Conservation (phyloP, 768 basidiomycete species). For the Lyophyllum decastes region DNA sequence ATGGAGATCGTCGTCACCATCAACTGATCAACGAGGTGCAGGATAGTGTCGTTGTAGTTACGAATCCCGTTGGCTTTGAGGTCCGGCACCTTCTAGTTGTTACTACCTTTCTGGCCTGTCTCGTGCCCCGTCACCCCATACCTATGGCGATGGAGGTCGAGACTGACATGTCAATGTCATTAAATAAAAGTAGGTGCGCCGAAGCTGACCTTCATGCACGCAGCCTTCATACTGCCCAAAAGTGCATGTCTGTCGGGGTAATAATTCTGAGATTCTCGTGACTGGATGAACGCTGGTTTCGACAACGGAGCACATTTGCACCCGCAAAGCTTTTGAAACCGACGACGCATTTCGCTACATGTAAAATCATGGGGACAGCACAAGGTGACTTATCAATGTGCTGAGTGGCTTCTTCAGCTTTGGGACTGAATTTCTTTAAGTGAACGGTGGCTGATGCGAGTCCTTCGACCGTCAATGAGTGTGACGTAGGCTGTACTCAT, state of each 20-base stretch:
- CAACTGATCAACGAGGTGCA: conserved; percentile 34
- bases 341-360: background rate
- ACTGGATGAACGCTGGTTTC: background rate
- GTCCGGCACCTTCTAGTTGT: conserved; percentile 28
- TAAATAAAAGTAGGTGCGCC: background rate
- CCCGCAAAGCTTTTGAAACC: conserved; percentile 20
- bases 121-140: conserved; percentile 29
- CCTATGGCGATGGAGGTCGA: conserved; percentile 3
- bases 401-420: too few species aligned
- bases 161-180: background rate
- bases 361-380: background rate
- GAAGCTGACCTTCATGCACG: conserved; percentile 23
- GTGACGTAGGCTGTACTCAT: background rate
- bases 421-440: too few species aligned
- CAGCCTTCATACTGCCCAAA: conserved; percentile 25
- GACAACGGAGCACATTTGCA: background rate
- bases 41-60: conserved; percentile 32
- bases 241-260: conserved; percentile 22
- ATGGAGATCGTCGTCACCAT: conserved; percentile 22
- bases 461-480: background rate
- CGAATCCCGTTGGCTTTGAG: conserved; percentile 34
- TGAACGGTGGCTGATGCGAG: too few species aligned
- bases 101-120: conserved; percentile 25
- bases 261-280: conserved; percentile 17
- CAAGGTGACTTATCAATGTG: background rate